A percentile compares a stretch with the other conserved stretches of the same genome.
These are phyloP conservation scores for Trichocomaceae sp. DNA, from an alignment of 2,329 filamentous ascomycete species.

Conservation along the genomic window DNA sequence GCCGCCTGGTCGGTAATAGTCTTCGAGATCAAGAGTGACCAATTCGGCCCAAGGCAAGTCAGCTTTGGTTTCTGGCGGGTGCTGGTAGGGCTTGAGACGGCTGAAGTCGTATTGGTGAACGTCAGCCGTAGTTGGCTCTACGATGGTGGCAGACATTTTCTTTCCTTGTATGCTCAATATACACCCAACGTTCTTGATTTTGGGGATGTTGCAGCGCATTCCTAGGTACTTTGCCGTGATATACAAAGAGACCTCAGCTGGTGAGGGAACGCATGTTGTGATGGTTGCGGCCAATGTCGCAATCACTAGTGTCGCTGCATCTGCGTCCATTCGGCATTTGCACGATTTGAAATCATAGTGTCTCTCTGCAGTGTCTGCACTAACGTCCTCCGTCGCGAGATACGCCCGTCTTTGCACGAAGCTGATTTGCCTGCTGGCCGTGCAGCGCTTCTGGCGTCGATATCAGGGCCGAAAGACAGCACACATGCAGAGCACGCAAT, in stretches of 20 bases:
- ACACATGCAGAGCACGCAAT: not conserved
- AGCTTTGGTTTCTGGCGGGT: constrained; percentile 12
- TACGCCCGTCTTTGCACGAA: not conserved
- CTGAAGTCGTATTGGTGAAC: constrained; percentile 10
- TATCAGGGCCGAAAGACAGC: too few species aligned
- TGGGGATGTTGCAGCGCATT: not conserved
- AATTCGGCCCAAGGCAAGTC: constrained; percentile 47
- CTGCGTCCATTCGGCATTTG: not conserved
- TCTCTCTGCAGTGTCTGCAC: not conserved
- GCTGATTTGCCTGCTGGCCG: too few species aligned
- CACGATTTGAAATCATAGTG: not conserved
- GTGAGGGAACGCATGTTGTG: not conserved
- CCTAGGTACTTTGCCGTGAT: not conserved
- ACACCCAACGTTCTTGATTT: not conserved
- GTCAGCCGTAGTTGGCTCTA: not conserved
- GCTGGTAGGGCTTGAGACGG: constrained; percentile 9
- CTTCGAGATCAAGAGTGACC: constrained; percentile 51
- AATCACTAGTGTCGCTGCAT: not conserved
- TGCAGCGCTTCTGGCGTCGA: too few species aligned
- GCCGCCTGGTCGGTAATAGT: constrained; percentile 49
- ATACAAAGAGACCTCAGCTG: not conserved
- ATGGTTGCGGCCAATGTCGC: not conserved
- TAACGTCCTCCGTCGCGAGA: not conserved
- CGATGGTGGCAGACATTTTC: constrained; percentile 2
- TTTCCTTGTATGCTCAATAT: not conserved